Conservation (phyloP, 1,284 basidiomycete genomes). For the Testicularia cyperi region DNA sequence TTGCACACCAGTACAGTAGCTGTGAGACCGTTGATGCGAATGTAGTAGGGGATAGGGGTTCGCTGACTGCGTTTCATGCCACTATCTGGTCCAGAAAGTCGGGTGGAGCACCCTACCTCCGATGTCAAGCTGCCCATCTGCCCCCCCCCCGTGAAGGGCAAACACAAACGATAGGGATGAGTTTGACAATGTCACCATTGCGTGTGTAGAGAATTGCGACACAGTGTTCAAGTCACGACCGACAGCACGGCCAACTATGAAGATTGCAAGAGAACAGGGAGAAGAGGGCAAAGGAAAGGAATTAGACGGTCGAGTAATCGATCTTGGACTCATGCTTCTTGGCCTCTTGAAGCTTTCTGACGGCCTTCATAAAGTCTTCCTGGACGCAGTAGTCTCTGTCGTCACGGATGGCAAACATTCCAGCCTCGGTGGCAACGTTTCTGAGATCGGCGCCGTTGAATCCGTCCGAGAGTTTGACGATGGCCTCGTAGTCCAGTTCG, state of each 20-base stretch:
- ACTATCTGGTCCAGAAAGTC: too few species aligned
- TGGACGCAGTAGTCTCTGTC: conserved; percentile 69
- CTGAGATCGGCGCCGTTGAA: conserved; percentile 71
- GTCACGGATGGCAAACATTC: conserved; percentile 98
- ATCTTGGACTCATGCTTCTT: conserved; percentile 60
- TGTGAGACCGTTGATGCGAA: too few species aligned
- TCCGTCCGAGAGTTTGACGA: conserved; percentile 73
- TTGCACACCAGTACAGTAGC: too few species aligned
- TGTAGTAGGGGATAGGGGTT: too few species aligned
- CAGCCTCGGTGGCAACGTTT: conserved; percentile 96
- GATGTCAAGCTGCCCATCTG: too few species aligned
- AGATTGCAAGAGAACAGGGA: not conserved
- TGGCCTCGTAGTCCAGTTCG: conserved; percentile 62
- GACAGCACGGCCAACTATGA: not conserved
- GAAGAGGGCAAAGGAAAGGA: not conserved
- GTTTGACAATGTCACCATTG: too few species aligned
- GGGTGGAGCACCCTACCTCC: too few species aligned
- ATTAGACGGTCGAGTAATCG: conserved; percentile 48
- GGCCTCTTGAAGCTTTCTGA: conserved; percentile 83
- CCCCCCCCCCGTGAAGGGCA: too few species aligned
- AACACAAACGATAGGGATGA: too few species aligned
- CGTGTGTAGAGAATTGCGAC: too few species aligned
- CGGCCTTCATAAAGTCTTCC: conserved; percentile 97
- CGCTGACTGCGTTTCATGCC: too few species aligned
- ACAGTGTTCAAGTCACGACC: not conserved